Evolutionary conservation across 2,329 filamentous ascomycete species (phyloP), one percentile per base, ranked within the genome.

Genomic region (Aspergillus japonicus): DNA sequence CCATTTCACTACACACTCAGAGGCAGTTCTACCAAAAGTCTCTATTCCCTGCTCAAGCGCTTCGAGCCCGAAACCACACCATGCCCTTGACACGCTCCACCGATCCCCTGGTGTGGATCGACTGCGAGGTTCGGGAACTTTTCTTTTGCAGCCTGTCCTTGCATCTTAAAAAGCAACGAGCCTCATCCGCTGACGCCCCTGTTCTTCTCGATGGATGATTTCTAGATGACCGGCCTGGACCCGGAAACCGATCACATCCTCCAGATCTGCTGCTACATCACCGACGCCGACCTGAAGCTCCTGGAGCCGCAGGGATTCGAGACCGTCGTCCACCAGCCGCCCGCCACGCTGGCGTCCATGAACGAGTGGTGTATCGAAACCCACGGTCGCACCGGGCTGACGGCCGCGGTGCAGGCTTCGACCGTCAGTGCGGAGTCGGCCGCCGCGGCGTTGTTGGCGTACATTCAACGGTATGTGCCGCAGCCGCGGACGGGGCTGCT

Each of bases 181-280:
- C 21, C 29, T 39, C 50, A 16, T 24, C 51, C 33, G 31, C 53
- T 19, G 33, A 47, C 53, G 42, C 31, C 7, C 42, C 10, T 33
- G 24, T 4, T 44, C 33, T 44, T 44, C 39, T 16, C 7, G 33
- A 51, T 64, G 23, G 16, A 50, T 23, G 39, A 39, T 47, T 47
- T 14, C 39, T 42, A 96, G 92, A 99, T 99, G 95, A 98, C 92
- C 33, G 92, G 92, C 23, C 84, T 96, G 7, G 83, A 96, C 75
- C 83, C 88, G 1, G 85, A 90, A 60, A 86, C 81, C 33, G 94
- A 98, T 72, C 87, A 88, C 58, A 95, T 98, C 70, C 87, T 98
- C 71, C 92, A 96, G 69, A 89, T 98, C 59, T 94, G 89, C 76
- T 97, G 93, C 79, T 89, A 96, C 76, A 85, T 99, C 73, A 99